Evolutionary conservation across 1,139 yeast species (phyloP).

Genomic region (Spathaspora sp.): DNA sequence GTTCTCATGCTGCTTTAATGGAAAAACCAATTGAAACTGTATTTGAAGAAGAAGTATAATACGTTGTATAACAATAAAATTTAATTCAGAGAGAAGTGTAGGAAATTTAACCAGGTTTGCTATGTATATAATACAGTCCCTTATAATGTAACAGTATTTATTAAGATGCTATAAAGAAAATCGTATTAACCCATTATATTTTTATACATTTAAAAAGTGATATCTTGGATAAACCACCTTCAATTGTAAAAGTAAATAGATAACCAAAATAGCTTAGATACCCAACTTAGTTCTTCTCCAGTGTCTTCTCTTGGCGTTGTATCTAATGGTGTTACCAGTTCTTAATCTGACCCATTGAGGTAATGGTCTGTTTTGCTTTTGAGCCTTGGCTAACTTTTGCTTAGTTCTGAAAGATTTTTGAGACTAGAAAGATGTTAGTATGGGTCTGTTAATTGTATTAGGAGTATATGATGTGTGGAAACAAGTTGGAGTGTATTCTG

Average conservation of each 20-base stretch:
- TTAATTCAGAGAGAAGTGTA: neutral
- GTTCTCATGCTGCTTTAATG: conserved; percentile 91
- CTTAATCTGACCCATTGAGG: conserved; percentile 99
- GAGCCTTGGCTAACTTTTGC: conserved; percentile 99
- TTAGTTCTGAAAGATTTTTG: conserved; percentile 97
- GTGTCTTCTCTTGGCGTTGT: conserved; percentile 99
- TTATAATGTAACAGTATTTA: conserved; percentile 3
- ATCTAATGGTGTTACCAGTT: conserved; percentile 97
- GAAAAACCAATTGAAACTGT: conserved; percentile 98
- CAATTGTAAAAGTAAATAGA: conserved; percentile 3
- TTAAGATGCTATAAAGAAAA: conserved; percentile 10
- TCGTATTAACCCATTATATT: conserved; percentile 13
- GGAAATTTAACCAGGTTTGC: no score
- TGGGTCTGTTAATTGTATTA: neutral
- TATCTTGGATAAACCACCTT: neutral
- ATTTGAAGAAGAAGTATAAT: conserved; percentile 78
- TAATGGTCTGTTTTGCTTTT: conserved; percentile 99
- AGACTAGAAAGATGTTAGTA: conserved; percentile 53
- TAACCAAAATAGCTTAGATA: conserved; percentile 57
- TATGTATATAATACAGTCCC: no score
- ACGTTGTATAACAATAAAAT: neutral
- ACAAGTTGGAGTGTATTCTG: no score
- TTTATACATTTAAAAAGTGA: conserved; percentile 4
- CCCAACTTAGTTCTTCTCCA: conserved; percentile 99
- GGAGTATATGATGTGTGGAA: neutral